A percentile compares a stretch with the other conserved stretches of the same genome.
These are phyloP conservation scores for Mycena belliarum DNA, from an alignment of 768 basidiomycete genomes.

Conservation along the genomic window DNA sequence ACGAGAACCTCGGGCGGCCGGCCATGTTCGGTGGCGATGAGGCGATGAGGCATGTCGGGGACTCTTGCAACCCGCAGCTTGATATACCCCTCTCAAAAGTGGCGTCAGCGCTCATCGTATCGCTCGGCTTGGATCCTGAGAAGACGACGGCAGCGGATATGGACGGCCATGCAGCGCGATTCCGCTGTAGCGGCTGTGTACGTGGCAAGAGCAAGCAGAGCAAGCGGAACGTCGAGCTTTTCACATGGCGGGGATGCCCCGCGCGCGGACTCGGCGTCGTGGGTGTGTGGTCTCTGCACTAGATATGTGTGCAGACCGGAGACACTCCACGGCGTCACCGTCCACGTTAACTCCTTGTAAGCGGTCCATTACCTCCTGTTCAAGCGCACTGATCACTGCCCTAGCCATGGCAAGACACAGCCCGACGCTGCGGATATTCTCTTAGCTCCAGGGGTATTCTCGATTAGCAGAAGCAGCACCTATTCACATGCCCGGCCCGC, in stretches of 20 bases:
- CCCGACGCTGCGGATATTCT: background rate
- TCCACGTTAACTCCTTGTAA: background rate
- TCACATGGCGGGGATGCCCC: slow-evolving; percentile 5
- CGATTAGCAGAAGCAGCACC: background rate
- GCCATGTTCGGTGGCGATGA: background rate
- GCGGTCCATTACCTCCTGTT: background rate
- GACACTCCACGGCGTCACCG: background rate
- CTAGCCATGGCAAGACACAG: background rate
- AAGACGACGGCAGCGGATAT: background rate
- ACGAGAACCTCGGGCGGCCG: background rate
- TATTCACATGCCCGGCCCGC: background rate
- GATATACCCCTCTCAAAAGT: background rate
- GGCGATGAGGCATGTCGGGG: background rate
- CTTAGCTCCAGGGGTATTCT: background rate
- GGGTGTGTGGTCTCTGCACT: background rate
- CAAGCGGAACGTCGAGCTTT: background rate
- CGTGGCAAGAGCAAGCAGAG: background rate
- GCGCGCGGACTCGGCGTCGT: background rate
- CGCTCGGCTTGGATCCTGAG: background rate
- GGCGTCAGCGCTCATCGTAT: background rate
- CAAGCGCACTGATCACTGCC: background rate
- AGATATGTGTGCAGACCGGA: background rate
- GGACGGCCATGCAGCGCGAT: background rate
- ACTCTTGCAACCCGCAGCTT: background rate
- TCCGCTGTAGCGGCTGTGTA: background rate